A percentile compares a stretch with the other conserved stretches of the same genome.
phyloP scores from a whole-genome alignment of 116 monocot genomes.

The Papilionanthe hybrid region DNA sequence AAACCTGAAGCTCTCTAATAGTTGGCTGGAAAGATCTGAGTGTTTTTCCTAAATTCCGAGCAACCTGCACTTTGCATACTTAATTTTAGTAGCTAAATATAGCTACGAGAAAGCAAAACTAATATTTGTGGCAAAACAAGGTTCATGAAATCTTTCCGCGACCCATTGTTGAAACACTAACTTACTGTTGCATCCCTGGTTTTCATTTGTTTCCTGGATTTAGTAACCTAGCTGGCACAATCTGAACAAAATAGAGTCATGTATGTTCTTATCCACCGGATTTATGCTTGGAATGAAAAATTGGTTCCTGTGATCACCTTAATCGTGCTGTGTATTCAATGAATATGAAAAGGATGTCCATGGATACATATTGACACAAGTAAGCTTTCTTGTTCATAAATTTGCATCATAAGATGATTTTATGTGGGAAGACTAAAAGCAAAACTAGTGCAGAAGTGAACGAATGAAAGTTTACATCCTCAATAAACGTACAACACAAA shows the following conservation, averaged over 20 bases:
- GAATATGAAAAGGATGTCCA: background rate
- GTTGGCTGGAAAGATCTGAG: constrained; percentile 92
- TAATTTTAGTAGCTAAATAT: background rate
- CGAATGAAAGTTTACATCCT: too few species aligned
- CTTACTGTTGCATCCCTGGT: background rate
- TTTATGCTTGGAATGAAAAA: background rate
- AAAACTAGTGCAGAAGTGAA: background rate
- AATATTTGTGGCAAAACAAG: background rate
- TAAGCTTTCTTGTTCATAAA: background rate
- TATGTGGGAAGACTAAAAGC: background rate
- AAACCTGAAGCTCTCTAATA: constrained; percentile 92
- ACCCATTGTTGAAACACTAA: background rate
- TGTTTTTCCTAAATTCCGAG: constrained; percentile 86
- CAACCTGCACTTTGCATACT: constrained; percentile 55
- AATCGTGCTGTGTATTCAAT: background rate
- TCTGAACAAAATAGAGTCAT: background rate
- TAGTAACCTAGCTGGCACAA: background rate
- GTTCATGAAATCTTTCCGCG: background rate
- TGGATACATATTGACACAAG: background rate
- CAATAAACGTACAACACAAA: too few species aligned
- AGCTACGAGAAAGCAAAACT: background rate
- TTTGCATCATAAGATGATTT: background rate
- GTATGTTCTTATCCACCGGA: background rate
- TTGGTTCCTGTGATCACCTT: background rate
- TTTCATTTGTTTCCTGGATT: background rate